These are phyloP conservation scores for Earliella scabrosa DNA, from an alignment of 1,284 basidiomycete species.

Conservation along the genomic window DNA sequence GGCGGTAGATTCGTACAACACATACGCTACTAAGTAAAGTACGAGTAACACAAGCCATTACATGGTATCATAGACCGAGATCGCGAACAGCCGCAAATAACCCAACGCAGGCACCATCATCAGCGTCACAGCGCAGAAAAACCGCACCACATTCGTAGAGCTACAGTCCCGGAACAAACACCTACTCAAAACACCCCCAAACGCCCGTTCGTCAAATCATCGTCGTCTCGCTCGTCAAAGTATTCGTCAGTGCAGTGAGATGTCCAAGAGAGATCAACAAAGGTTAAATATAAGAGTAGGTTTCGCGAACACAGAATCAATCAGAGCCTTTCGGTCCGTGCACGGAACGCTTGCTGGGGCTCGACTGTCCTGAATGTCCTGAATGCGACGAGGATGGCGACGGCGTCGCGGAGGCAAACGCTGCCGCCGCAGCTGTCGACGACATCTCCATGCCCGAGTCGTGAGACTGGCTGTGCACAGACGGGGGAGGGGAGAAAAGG, in stretches of 20 bases:
- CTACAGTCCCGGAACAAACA: constrained; percentile 2
- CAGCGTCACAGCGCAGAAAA: constrained; percentile 3
- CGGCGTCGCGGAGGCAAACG: constrained; percentile 24
- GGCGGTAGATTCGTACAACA: constrained; percentile 17
- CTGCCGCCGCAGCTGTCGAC: constrained; percentile 21
- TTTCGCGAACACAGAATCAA: background rate
- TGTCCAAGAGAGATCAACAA: background rate
- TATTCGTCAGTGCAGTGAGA: background rate
- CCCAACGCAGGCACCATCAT: constrained; percentile 1
- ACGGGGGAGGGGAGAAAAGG: constrained; percentile 9
- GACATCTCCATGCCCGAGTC: constrained; percentile 20
- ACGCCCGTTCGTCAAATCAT: constrained; percentile 1
- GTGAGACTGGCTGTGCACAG: constrained; percentile 5
- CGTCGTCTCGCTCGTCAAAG: constrained; percentile 5
- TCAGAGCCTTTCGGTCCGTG: constrained; percentile 17
- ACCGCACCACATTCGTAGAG: background rate
- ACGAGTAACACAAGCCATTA: constrained; percentile 11
- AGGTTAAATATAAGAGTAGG: no score
- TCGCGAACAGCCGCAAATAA: background rate
- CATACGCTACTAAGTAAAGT: constrained; percentile 6
- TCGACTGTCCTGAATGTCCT: constrained; percentile 14
- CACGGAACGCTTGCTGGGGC: constrained; percentile 22
- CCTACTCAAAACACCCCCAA: background rate
- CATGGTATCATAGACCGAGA: constrained; percentile 17
- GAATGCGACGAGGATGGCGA: constrained; percentile 17